Conservation (phyloP, 768 basidiomycete genomes). For the Pleurotus giganteus region DNA sequence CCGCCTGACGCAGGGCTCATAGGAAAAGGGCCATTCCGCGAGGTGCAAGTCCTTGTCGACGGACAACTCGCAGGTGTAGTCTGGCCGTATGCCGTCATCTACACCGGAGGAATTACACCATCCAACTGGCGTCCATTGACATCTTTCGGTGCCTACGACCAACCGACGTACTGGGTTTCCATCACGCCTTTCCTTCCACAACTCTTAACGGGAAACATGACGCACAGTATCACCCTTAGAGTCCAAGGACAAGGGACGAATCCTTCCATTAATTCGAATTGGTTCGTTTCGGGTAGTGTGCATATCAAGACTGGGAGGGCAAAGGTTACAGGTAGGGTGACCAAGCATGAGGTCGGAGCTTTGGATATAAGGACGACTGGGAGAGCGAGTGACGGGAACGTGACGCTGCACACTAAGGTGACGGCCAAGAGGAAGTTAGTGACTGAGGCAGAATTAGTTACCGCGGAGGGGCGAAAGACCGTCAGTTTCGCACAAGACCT, state of each 20-base stretch:
- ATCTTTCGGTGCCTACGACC: slow-evolving; percentile 62
- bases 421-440: slow-evolving; percentile 39
- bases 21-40: slow-evolving; percentile 55
- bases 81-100: slow-evolving; percentile 58
- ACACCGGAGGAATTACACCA: slow-evolving; percentile 62
- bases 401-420: slow-evolving; percentile 51
- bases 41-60: slow-evolving; percentile 60
- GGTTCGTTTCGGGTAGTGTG: slow-evolving; percentile 58
- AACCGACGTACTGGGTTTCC: slow-evolving; percentile 63
- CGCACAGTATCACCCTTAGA: slow-evolving; percentile 57
- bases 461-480: slow-evolving; percentile 42
- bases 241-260: slow-evolving; percentile 52
- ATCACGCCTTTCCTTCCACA: slow-evolving; percentile 59
- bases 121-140: slow-evolving; percentile 50
- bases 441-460: slow-evolving; percentile 49
- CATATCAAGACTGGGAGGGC: slow-evolving; percentile 48
- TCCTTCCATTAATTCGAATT: slow-evolving; percentile 57
- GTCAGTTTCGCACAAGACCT: slow-evolving; percentile 52
- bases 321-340: slow-evolving; percentile 54
- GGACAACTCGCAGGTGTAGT: slow-evolving; percentile 46
- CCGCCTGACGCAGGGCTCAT: slow-evolving; percentile 43
- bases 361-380: slow-evolving; percentile 40
- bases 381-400: slow-evolving; percentile 34
- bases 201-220: slow-evolving; percentile 32
- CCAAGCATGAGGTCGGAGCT: slow-evolving; percentile 39